phyloP scores from a whole-genome alignment of 2,329 filamentous ascomycete genomes.

The Alternaria sp. region DNA sequence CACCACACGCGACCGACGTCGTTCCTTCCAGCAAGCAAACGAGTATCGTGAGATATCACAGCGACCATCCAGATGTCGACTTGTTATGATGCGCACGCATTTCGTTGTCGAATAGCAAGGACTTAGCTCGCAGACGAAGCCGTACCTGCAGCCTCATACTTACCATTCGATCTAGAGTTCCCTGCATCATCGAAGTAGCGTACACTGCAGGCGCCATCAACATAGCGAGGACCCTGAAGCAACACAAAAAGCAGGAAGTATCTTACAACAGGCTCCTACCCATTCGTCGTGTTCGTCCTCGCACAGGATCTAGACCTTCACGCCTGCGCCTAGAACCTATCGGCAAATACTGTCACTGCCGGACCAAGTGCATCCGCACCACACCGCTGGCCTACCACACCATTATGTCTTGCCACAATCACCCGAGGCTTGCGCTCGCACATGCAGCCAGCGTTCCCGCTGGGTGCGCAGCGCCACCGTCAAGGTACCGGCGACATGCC shows the following conservation, averaged over 20 bases:
- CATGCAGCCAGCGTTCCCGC: not conserved
- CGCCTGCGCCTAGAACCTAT: constrained; percentile 1
- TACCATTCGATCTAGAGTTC: not conserved
- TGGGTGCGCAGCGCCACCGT: not conserved
- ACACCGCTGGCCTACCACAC: constrained; percentile 5
- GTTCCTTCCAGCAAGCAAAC: not conserved
- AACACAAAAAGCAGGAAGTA: not conserved
- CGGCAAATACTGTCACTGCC: constrained; percentile 1
- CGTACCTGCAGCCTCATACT: constrained; percentile 14
- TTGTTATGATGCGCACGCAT: not conserved
- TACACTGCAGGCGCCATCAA: not conserved
- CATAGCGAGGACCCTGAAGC: not conserved
- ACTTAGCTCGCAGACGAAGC: not conserved
- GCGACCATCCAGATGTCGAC: not conserved
- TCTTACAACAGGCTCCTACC: not conserved
- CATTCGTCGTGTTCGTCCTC: not conserved
- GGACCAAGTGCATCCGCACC: not conserved
- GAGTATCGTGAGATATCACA: not conserved
- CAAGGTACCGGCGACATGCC: not conserved
- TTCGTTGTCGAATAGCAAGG: not conserved
- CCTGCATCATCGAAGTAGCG: not conserved
- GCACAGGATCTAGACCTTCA: not conserved
- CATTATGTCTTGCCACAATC: not conserved
- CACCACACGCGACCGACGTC: not conserved
- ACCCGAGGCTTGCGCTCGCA: not conserved